A percentile compares a stretch with the other conserved stretches of the same genome.
phyloP scores from a whole-genome alignment of 1,284 basidiomycete genomes.

The Fomitopsis betulina region DNA sequence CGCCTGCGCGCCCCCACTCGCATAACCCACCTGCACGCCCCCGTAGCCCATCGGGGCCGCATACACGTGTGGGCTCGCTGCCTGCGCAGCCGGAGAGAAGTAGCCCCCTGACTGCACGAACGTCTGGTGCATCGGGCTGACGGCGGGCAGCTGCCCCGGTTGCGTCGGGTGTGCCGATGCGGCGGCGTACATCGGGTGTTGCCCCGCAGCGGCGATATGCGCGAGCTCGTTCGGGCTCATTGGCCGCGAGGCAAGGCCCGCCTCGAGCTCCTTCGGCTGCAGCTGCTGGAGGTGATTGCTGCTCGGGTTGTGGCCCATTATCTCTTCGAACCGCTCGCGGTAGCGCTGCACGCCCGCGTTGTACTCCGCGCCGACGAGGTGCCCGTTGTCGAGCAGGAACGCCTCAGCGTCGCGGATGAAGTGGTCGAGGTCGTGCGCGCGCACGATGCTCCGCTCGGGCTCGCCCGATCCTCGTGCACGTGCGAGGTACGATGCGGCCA shows the following conservation, averaged over 20 bases:
- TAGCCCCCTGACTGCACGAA: neutral
- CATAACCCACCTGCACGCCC: neutral
- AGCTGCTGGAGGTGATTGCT: neutral
- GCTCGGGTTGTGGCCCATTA: conserved; percentile 24
- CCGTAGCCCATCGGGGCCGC: neutral
- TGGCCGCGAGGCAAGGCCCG: neutral
- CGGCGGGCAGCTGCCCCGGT: neutral
- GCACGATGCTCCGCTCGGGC: conserved; percentile 51
- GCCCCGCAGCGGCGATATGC: neutral
- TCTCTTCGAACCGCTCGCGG: conserved; percentile 28
- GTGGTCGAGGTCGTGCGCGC: conserved; percentile 55
- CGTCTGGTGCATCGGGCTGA: neutral
- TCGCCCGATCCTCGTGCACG: conserved; percentile 62
- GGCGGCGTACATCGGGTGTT: neutral
- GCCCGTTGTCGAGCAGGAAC: conserved; percentile 54
- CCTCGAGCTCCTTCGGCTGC: neutral
- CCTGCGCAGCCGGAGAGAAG: neutral
- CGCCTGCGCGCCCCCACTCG: neutral
- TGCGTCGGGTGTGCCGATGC: neutral
- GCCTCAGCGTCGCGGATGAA: conserved; percentile 57
- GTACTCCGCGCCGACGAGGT: conserved; percentile 25
- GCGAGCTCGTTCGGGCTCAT: neutral
- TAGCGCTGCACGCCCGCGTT: conserved; percentile 24
- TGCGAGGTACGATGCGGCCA: conserved; percentile 68
- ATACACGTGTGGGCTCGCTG: neutral